Evolutionary conservation across 257 asterid genomes (phyloP), one percentile per base, ranked within the genome.

Genomic region (Petrea volubilis): DNA sequence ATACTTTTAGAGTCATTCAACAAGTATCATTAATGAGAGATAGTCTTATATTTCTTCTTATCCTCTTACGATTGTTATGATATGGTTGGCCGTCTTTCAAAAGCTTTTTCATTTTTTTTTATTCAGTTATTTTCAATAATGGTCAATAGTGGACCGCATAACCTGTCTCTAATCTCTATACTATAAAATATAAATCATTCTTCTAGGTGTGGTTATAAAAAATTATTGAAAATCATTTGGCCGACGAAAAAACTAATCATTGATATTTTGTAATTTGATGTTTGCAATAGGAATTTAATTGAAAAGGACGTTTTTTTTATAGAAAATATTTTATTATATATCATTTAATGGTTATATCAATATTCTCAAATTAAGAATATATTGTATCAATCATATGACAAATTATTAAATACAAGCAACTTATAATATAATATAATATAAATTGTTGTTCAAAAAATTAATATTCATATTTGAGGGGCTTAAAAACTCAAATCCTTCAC

Each of bases 11-110:
- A 33, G 7, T 4, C 5, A 33, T 4, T 4, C 7, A 33, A 38
- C 11, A 38, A 38, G 67, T n/a, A 56, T 44, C 61, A 74, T 59
- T 67, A 5, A 41, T 3, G 20, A 18, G 23, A 59, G 31, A 43
- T 67, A 43, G 21, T 31, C 43, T 74, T 33, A 53, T 60, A 13
- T 20, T 7, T 25, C 75, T 20, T 60, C 67, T 62, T 75, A 69
- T 75, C 72, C 68, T 40, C 62, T 20, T 46, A 50, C 65, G 27
- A 34, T 44, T 28, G 49, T 10, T 38, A 20, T 28, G 53, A 68
- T 68, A 60, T 51, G 74, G 71, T 63, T 62, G 76, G 63, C 41
- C 72, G 55, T 53, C 44, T 17, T 58, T 56, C 12, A 2, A 6
- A 6, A 29, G 1, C 5, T 13, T 6, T 60, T 52, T 43, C 21